Base-by-base conservation (phyloP, 257 asterid species). In the Ilex aquifolium region DNA sequence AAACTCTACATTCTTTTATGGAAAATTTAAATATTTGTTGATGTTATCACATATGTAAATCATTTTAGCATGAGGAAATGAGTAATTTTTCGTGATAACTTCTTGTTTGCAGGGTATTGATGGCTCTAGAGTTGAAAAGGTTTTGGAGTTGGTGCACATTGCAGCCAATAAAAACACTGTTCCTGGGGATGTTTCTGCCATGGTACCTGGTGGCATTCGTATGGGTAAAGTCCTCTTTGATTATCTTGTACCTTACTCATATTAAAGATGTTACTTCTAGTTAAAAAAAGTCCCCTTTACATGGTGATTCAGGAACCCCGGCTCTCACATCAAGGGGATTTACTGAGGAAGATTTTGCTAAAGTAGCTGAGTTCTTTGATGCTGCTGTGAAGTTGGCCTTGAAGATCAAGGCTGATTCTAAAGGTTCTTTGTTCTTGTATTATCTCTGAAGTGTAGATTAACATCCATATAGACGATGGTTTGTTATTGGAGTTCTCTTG, bases 131-230 rank as follows among this genome's bases (percentile, higher is more conserved):
- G 97, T 88, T 56, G 98, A 92, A 76, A 92, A 92, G 71, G 95
- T 92, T 62, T 61, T 92, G 80, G 97, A 92, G 78, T 72, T 83
- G 3, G 95, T 92, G 71, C 98, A 92, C 70, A 92, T 92, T 72
- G 98, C 98, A 9, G 97, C 97, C 71, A 92, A 92, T 70, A 92
- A 92, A 77, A 92, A 92, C 54, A 92, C 98, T 4, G 97, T 92
- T 70, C 98, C 98, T 2, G 98, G 98, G 57, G 98, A 92, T 79
- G 97, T 92, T 49, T 92, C 98, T 46, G 98, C 98, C 72, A 88
- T 92, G 97, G 98, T 92, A 8, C 97, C 98, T 69, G 95, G 98
- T 67, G 97, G 98, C 77, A 87, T 92, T 67, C 91, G 98, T 30
- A 92, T 92, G 98, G 97, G 98, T 92, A 85, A 54, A 74, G 69